Conservation (phyloP, 2,329 filamentous ascomycete species). For the Diaporthe citri region DNA sequence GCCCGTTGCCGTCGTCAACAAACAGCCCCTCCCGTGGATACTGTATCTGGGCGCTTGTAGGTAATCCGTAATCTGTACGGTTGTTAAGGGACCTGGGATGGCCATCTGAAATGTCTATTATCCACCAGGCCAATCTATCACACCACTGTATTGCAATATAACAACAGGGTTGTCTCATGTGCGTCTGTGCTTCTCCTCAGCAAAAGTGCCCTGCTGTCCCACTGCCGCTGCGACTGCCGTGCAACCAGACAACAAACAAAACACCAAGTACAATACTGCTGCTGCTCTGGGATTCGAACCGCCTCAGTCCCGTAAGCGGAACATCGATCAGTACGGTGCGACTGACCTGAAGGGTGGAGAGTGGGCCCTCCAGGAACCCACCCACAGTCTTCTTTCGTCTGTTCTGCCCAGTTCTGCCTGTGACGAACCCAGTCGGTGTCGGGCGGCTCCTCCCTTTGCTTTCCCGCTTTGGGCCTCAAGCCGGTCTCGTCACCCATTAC, state of each 20-base stretch:
- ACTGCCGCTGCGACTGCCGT: neutral
- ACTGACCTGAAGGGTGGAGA: neutral
- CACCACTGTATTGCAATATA: neutral
- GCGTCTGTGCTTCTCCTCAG: neutral
- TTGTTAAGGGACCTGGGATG: neutral
- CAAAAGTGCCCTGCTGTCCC: neutral
- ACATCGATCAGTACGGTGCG: neutral
- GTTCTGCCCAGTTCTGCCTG: neutral
- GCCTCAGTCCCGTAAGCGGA: neutral
- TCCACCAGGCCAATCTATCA: neutral
- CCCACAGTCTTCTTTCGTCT: constrained; percentile 21
- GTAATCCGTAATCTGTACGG: neutral
- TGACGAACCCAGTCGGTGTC: constrained; percentile 11
- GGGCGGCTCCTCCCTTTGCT: constrained; percentile 31
- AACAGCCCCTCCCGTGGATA: constrained; percentile 7
- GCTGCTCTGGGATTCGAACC: neutral
- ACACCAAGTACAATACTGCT: neutral
- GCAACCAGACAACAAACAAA: constrained; percentile 28
- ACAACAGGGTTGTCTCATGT: constrained; percentile 25
- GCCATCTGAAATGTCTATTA: neutral
- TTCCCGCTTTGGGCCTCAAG: constrained; percentile 29
- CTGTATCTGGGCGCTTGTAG: neutral
- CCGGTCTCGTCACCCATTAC: constrained; percentile 26
- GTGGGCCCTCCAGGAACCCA: constrained; percentile 2
- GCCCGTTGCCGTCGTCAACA: constrained; percentile 29